A percentile compares a stretch with the other conserved stretches of the same genome.
Conservation (phyloP, 2,329 filamentous ascomycete genomes). For the Diaporthe citrichinensis region DNA sequence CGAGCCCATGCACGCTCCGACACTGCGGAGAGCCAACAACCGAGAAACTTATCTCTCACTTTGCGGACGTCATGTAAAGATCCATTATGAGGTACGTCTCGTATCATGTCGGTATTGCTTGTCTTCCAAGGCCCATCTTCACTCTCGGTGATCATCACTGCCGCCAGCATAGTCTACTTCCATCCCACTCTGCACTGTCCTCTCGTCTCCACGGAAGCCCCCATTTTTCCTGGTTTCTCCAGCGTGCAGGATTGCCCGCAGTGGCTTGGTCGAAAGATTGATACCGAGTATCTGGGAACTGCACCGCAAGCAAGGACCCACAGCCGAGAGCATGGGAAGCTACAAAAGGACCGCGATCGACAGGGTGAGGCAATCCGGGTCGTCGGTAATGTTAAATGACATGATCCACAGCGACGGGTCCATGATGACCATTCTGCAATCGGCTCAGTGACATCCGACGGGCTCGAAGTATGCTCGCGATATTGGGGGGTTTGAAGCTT, state of each 20-base stretch:
- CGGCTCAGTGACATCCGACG: conserved; percentile 17
- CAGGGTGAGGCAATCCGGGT: conserved; percentile 31
- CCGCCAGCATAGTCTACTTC: background rate
- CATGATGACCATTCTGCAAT: conserved; percentile 15
- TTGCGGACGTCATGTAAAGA: background rate
- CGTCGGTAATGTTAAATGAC: conserved; percentile 28
- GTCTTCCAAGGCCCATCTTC: conserved; percentile 14
- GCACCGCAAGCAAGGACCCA: conserved; percentile 10
- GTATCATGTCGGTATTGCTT: conserved; percentile 15
- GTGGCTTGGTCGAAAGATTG: background rate
- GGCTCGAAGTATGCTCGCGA: background rate
- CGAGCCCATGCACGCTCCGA: conserved; percentile 13
- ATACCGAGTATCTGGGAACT: conserved; percentile 21
- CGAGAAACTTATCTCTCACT: conserved; percentile 22
- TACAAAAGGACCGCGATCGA: conserved; percentile 28
- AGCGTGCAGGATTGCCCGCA: background rate
- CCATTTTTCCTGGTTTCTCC: background rate
- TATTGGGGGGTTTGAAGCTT: background rate
- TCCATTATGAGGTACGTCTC: conserved; percentile 2
- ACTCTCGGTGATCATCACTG: conserved; percentile 7
- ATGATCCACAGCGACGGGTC: conserved; percentile 26
- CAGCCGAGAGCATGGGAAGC: conserved; percentile 2
- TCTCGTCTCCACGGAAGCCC: background rate
- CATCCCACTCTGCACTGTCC: conserved; percentile 16
- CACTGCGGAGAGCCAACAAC: conserved; percentile 25